phyloP scores from a whole-genome alignment of 495 filamentous ascomycete genomes.

The Margaritispora aquatica region DNA sequence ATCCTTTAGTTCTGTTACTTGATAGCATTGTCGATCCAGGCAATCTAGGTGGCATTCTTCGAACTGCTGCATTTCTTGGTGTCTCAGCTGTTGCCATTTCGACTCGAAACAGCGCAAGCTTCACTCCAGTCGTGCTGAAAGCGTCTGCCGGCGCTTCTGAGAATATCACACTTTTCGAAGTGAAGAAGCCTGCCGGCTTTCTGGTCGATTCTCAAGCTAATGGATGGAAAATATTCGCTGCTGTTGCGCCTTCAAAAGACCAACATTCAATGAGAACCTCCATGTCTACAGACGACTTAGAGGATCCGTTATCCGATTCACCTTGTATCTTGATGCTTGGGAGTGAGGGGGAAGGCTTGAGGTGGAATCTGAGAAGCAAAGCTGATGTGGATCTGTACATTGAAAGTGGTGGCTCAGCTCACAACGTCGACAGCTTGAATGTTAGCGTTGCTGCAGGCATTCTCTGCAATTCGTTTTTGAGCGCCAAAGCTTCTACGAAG shows the following conservation, averaged over 20 bases:
- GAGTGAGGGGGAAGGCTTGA: constrained; percentile 72
- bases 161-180: constrained; percentile 60
- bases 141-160: constrained; percentile 84
- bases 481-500: not conserved
- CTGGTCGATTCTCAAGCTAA: constrained; percentile 55
- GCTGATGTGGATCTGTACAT: constrained; percentile 56
- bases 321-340: constrained; percentile 80
- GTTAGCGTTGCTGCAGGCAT: constrained; percentile 80
- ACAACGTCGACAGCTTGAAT: constrained; percentile 73
- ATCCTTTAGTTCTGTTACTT: constrained; percentile 73
- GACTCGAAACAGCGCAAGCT: constrained; percentile 57
- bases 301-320: constrained; percentile 46
- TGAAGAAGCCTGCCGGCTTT: constrained; percentile 60
- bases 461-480: constrained; percentile 59
- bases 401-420: constrained; percentile 31
- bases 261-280: not conserved
- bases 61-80: constrained; percentile 80
- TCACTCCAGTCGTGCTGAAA: constrained; percentile 75
- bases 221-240: constrained; percentile 83
- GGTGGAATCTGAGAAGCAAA: constrained; percentile 48
- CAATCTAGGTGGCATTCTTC: constrained; percentile 84
- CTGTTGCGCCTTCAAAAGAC: constrained; percentile 46
- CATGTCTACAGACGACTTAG: constrained; percentile 21
- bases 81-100: constrained; percentile 69
- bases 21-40: constrained; percentile 84